These are phyloP conservation scores for Trichoderma polysporum DNA, from an alignment of 2,329 filamentous ascomycete genomes.

Conservation along the genomic window DNA sequence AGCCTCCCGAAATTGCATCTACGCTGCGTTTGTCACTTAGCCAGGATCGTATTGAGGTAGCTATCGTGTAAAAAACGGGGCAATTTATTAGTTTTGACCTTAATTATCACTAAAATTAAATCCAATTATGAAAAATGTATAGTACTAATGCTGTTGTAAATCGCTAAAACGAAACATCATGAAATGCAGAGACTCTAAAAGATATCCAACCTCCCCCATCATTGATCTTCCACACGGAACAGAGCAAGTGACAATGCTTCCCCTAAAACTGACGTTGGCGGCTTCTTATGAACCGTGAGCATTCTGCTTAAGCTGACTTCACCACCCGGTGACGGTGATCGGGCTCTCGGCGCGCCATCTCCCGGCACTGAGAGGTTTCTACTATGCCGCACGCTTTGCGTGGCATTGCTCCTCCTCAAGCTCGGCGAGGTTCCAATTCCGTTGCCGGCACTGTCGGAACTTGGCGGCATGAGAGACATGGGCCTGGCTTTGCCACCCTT, in stretches of 20 bases:
- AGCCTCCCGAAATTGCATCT: not conserved
- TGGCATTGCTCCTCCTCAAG: constrained; percentile 22
- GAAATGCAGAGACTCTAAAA: not conserved
- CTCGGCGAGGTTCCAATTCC: not conserved
- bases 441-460: not conserved
- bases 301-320: constrained; percentile 22
- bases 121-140: not conserved
- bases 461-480: constrained; percentile 22
- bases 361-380: constrained; percentile 21
- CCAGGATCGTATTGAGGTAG: not conserved
- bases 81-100: no score
- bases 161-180: not conserved
- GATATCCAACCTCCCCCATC: not conserved
- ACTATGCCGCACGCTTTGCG: constrained; percentile 22
- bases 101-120: not conserved
- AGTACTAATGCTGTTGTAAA: not conserved
- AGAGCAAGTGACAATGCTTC: constrained; percentile 27
- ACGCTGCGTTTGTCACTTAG: not conserved
- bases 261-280: constrained; percentile 21
- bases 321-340: constrained; percentile 17
- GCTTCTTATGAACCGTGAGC: constrained; percentile 25
- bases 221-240: constrained; percentile 24
- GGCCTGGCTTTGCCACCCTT: constrained; percentile 33
- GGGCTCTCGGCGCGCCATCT: not conserved
- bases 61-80: not conserved